Base-by-base conservation (phyloP, 2,329 filamentous ascomycete genomes). In the Huntiella bhutanensis region DNA sequence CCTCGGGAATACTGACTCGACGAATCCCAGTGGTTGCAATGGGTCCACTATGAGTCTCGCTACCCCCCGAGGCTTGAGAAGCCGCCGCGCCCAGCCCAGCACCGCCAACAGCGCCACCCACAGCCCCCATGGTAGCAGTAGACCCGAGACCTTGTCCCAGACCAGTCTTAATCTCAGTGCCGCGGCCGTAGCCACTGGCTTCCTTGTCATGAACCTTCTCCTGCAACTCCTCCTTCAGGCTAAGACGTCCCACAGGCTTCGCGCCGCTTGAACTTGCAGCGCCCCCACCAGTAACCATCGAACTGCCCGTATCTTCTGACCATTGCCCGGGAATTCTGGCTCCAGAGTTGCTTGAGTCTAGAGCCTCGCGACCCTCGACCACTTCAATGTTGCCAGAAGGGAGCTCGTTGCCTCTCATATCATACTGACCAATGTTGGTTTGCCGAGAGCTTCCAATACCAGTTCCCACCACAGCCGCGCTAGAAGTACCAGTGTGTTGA, bases 211-310 rank as follows among this genome's bases (percentile, higher is more conserved):
- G 44, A 7, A 50, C 48, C 39, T 37, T 19, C 12, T 46, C 45
- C 33, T 47, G 45, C 13, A 50, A 44, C 45, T 50, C 45, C 33
- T 50, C 48, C 35, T 50, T 50, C 10, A 50, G 41, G 41, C 22
- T 43, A 15, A 17, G 46, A 43, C 36, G 33, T 44, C 8, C 8
- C 22, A 28, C 22, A 28, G 22, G 22, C 22, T 28, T 28, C 8
- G 22, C 22, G 5, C 22, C 7, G 22, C 22, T 33, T 42, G 40
- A 32, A 19, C 6, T 4, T 33, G 13, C 22, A 22, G 40, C 22
- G 40, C 37, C 22, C 22, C 22, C 22, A 28, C 22, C 13, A 40
- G 37, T 4, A 28, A 28, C 22, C 22, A 28, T 10, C 6, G 22
- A 28, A 28, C 5, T 6, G 22, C 22, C 22, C 22, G 22, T 10